Conservation (phyloP, 768 basidiomycete genomes). For the Trametopsis cervina region DNA sequence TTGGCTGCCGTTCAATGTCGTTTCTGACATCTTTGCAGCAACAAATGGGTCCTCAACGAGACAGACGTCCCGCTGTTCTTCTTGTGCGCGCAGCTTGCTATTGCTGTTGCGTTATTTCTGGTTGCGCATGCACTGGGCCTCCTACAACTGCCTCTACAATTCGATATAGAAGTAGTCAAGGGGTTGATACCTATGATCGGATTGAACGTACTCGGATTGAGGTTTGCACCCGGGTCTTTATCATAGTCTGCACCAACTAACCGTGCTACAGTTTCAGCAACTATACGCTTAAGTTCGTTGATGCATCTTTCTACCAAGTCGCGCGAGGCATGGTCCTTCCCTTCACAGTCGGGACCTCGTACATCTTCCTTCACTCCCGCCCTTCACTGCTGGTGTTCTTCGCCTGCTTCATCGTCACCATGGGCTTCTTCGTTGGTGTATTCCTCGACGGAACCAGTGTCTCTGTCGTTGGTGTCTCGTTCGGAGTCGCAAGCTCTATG, state of each 20-base stretch:
- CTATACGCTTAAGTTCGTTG: constrained; percentile 88
- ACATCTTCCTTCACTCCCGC: constrained; percentile 63
- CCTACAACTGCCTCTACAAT: constrained; percentile 57
- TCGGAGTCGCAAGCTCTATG: constrained; percentile 80
- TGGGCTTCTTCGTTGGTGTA: constrained; percentile 89
- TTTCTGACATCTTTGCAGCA: constrained; percentile 36
- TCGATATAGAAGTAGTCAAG: constrained; percentile 60
- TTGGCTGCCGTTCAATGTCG: constrained; percentile 7
- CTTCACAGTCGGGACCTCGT: constrained; percentile 87
- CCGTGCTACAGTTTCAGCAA: constrained; percentile 63
- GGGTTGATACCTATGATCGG: constrained; percentile 69
- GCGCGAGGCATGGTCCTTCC: constrained; percentile 92
- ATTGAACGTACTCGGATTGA: constrained; percentile 78
- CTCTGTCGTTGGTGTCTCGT: constrained; percentile 59
- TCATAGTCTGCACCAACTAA: not conserved
- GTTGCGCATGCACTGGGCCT: constrained; percentile 54
- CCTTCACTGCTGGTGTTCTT: constrained; percentile 71
- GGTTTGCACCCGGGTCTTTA: constrained; percentile 35
- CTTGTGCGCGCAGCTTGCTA: constrained; percentile 71
- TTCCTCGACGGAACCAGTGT: constrained; percentile 66
- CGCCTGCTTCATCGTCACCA: constrained; percentile 75
- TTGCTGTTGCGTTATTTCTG: constrained; percentile 69
- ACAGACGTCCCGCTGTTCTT: constrained; percentile 81
- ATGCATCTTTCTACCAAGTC: constrained; percentile 93
- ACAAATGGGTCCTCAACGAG: constrained; percentile 85